These are phyloP conservation scores for Erythrobasidium hasegawianum DNA, from an alignment of 1,284 basidiomycete genomes.

Conservation along the genomic window DNA sequence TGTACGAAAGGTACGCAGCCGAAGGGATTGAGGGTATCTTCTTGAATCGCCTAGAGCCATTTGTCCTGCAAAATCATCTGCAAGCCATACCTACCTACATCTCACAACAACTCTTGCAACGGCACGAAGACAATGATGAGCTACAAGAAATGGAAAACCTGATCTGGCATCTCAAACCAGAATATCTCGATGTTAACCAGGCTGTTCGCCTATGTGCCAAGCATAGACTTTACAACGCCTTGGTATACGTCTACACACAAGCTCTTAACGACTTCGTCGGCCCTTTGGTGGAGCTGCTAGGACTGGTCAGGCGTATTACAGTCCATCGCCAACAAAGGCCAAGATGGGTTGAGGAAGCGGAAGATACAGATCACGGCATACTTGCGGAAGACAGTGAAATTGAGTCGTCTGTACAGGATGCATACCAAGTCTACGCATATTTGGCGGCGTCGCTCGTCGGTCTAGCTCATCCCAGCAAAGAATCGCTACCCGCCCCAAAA, in stretches of 20 bases:
- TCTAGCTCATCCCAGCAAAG: conserved; percentile 77
- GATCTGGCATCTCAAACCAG: conserved; percentile 93
- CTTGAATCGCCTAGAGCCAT: conserved; percentile 74
- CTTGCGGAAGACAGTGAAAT: conserved; percentile 45
- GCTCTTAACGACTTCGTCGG: conserved; percentile 84
- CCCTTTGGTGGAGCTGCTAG: conserved; percentile 79
- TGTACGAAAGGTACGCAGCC: conserved; percentile 84
- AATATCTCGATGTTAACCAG: conserved; percentile 89
- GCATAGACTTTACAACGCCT: conserved; percentile 82
- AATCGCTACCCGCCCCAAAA: conserved; percentile 63
- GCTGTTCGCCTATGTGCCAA: conserved; percentile 78
- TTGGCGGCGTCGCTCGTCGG: conserved; percentile 82
- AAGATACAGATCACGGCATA: conserved; percentile 2
- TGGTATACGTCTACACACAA: conserved; percentile 84
- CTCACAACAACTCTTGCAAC: conserved; percentile 75
- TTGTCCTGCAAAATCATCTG: conserved; percentile 72
- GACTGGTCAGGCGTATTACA: conserved; percentile 67
- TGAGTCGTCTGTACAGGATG: conserved; percentile 65
- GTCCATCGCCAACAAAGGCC: conserved; percentile 52
- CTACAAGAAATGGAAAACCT: conserved; percentile 77
- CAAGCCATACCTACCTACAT: conserved; percentile 69
- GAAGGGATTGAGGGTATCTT: conserved; percentile 84
- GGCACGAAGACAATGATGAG: conserved; percentile 69
- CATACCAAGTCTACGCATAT: conserved; percentile 91
- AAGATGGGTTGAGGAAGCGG: conserved; percentile 42